Evolutionary conservation across 2,329 filamentous ascomycete genomes (phyloP).

Genomic region (Aspergillus sergii): DNA sequence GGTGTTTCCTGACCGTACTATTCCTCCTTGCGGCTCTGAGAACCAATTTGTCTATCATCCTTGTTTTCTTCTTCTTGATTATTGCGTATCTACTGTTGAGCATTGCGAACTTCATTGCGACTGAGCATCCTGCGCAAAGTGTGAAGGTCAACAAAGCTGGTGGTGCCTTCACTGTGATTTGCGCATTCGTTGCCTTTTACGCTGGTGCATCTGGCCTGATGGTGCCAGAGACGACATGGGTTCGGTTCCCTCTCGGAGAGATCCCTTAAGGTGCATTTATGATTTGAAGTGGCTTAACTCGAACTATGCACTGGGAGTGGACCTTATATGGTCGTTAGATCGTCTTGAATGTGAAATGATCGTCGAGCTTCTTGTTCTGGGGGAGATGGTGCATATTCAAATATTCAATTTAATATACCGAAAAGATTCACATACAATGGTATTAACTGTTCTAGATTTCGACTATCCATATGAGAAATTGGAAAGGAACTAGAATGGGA

Average conservation of each 20-base stretch:
- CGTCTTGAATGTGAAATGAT: too few species aligned
- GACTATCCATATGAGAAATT: too few species aligned
- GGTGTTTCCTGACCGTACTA: conserved; percentile 62
- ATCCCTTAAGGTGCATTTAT: neutral
- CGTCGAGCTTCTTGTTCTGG: too few species aligned
- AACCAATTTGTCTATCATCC: conserved; percentile 62
- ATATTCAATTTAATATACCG: too few species aligned
- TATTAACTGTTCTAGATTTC: too few species aligned
- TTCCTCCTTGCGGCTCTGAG: conserved; percentile 59
- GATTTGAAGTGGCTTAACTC: neutral
- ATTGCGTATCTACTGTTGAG: conserved; percentile 62
- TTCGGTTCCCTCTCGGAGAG: conserved; percentile 46
- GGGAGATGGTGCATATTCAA: too few species aligned
- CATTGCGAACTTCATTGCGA: conserved; percentile 54
- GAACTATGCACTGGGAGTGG: neutral
- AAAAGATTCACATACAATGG: too few species aligned
- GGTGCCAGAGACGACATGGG: conserved; percentile 46
- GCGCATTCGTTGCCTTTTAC: conserved; percentile 44
- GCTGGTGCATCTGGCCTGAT: conserved; percentile 46
- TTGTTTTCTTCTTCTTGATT: conserved; percentile 61
- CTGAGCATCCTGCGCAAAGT: conserved; percentile 41
- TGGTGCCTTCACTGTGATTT: conserved; percentile 43
- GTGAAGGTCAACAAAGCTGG: conserved; percentile 50
- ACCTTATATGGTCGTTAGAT: too few species aligned
- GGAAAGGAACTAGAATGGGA: too few species aligned